Evolutionary conservation across 1,139 yeast species (phyloP), one percentile per base, ranked within the genome.

Genomic region (Diutina rugosa): DNA sequence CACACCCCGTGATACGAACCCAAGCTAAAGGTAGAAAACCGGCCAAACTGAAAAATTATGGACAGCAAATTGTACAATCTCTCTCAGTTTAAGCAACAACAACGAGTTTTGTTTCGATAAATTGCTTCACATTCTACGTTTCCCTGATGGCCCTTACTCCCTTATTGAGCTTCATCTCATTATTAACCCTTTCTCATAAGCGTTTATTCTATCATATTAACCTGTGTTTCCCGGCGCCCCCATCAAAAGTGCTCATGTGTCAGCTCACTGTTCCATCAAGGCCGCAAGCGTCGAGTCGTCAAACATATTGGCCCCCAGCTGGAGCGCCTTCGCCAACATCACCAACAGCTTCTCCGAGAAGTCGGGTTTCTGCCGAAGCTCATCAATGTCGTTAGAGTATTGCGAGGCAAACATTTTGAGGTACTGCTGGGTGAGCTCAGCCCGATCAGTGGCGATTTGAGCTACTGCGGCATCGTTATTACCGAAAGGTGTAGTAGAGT

Each of bases 251-350:
- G n/a, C n/a, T 35, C 14, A 4, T 10, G 10, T 35, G n/a, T 35
- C 30, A 4, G 14, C 21, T 21, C 29, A 14, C 51, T 47, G 9
- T 12, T 49, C 45, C 28, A 49, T 8, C n/a, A 49, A 32, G 16
- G 53, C 53, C 44, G 14, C 12, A 32, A 49, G 53, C 14, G 84
- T 77, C 46, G 82, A 87, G 52, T 78, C 77, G 65, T 84, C 89
- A 68, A 85, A 85, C 72, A 85, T 77, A 61, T 83, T 81, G 7
- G 81, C 75, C 14, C 89, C 87, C 56, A 83, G 81, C 64, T 84
- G 87, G 59, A 86, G 73, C 3, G 85, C 76, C 63, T 81, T 82
- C 3, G 90, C 90, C 62, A 86, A 70, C 55, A 83, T 67, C 26
- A 80, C 80, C 60, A 86, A 72, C 21, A 89, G 83, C 61, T 77